A percentile compares a stretch with the other conserved stretches of the same genome.
Evolutionary conservation across 805 yeast species (phyloP).

Genomic region (Myxozyma sirexii): DNA sequence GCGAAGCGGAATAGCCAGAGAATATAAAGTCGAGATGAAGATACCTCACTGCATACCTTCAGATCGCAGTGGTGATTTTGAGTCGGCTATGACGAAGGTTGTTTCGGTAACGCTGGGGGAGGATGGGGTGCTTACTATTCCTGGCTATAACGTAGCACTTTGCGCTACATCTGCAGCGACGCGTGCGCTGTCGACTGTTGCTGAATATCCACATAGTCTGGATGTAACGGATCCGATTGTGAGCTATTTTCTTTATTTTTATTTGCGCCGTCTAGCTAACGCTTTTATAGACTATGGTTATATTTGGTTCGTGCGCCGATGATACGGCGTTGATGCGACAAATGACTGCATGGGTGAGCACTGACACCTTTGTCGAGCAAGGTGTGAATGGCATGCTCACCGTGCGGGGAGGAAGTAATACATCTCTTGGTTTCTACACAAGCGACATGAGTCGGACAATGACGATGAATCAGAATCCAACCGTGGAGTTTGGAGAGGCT

Average conservation of each 20-base stretch:
- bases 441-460: neutral
- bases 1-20: neutral
- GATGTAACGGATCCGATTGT: neutral
- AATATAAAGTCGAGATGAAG: neutral
- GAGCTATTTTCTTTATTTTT: neutral
- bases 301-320: slow-evolving; percentile 26
- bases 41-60: neutral
- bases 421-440: neutral
- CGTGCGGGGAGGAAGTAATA: slow-evolving; percentile 10
- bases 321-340: slow-evolving; percentile 3
- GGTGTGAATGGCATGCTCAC: slow-evolving; percentile 16
- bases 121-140: slow-evolving; percentile 5
- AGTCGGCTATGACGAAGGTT: neutral
- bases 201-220: neutral
- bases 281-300: slow-evolving; percentile 12
- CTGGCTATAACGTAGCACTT: slow-evolving; percentile 13
- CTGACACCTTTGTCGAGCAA: slow-evolving; percentile 13
- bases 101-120: neutral
- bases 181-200: neutral
- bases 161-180: slow-evolving; percentile 13
- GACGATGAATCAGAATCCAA: neutral
- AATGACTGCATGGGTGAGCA: slow-evolving; percentile 5
- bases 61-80: neutral
- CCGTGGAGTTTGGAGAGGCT: neutral
- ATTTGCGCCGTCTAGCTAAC: too few species aligned